A percentile compares a stretch with the other conserved stretches of the same genome.
These are phyloP conservation scores for Gigaspora rosea DNA, from an alignment of 192 early-diverging fungal genomes.

Conservation along the genomic window DNA sequence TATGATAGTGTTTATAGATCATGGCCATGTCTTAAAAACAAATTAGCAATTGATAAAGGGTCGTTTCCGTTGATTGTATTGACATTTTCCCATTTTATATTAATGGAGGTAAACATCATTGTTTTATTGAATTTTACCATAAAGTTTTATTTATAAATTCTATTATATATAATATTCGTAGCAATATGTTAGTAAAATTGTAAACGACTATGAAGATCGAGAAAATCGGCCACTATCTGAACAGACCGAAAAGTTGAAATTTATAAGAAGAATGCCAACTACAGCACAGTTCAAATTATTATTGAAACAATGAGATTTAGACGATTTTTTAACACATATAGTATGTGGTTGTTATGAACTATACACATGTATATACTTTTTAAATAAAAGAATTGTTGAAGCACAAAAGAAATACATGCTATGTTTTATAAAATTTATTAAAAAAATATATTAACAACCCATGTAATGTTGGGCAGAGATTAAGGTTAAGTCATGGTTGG, in stretches of 20 bases:
- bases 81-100: constrained; percentile 25
- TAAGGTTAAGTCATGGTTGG: too few relatives aligned
- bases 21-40: constrained; percentile 24
- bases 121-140: constrained; percentile 16
- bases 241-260: constrained; percentile 2
- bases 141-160: constrained; percentile 26
- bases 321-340: too few relatives aligned
- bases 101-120: constrained; percentile 11
- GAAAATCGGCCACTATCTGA: constrained; percentile 21
- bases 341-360: too few relatives aligned
- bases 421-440: too few relatives aligned
- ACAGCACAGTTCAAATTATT: constrained; percentile 9
- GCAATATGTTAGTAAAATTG: constrained; percentile 26
- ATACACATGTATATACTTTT: too few relatives aligned
- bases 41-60: constrained; percentile 27
- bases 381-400: too few relatives aligned
- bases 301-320: too few relatives aligned
- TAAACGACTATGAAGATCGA: constrained; percentile 30
- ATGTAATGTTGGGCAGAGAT: too few relatives aligned
- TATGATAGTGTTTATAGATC: constrained; percentile 21
- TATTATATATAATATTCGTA: constrained; percentile 18
- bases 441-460: too few relatives aligned
- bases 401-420: background rate
- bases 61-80: constrained; percentile 28
- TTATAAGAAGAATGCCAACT: constrained; percentile 26